Conservation (phyloP, 257 asterid genomes). For the Gardenia jasminoides region DNA sequence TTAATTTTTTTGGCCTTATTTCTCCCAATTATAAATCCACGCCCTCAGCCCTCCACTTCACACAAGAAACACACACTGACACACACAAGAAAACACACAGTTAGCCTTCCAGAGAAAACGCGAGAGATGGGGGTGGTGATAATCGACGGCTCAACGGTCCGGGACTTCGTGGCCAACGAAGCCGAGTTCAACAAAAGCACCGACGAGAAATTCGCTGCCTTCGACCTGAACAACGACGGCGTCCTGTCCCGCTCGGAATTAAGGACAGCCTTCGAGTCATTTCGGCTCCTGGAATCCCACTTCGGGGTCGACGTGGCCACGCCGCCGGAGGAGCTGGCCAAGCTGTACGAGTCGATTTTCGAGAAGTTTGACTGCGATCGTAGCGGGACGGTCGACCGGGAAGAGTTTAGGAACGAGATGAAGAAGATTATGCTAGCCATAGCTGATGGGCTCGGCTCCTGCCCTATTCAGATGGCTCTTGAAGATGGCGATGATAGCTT, state of each 20-base stretch:
- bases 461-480: conserved; percentile 86
- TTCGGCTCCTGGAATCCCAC: conserved; percentile 67
- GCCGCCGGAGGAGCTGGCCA: conserved; percentile 72
- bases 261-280: conserved; percentile 76
- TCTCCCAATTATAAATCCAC: conserved; percentile 6
- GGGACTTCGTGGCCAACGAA: conserved; percentile 58
- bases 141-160: conserved; percentile 76
- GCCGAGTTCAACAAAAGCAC: conserved; percentile 49
- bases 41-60: background rate
- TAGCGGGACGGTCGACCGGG: conserved; percentile 58
- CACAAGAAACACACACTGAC: background rate
- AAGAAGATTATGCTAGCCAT: conserved; percentile 74
- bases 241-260: conserved; percentile 80
- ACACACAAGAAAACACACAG: background rate
- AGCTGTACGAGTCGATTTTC: conserved; percentile 80
- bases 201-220: conserved; percentile 51
- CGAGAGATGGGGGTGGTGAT: conserved; percentile 65
- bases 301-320: conserved; percentile 70
- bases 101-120: background rate
- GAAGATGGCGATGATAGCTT: conserved; percentile 64
- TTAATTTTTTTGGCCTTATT: no score
- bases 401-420: conserved; percentile 65
- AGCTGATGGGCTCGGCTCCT: conserved; percentile 82
- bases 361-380: conserved; percentile 55
- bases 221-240: conserved; percentile 83